Base-by-base conservation (phyloP, 495 filamentous ascomycete species). In the Aspergillus homomorphus region DNA sequence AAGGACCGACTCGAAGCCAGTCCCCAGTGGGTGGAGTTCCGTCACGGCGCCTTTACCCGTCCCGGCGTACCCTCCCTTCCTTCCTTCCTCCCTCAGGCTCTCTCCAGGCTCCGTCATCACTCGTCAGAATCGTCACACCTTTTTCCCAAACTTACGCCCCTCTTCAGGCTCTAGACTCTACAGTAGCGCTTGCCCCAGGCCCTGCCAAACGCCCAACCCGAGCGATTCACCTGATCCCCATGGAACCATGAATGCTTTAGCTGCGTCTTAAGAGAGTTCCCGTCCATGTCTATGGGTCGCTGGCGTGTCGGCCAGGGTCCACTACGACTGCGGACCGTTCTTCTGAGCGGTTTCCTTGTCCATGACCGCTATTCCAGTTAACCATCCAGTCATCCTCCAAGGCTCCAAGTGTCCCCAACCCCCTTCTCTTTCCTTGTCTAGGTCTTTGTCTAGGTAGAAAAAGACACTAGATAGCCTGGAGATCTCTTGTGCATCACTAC, bases 271-370 rank as follows among this genome's bases (percentile, higher is more conserved):
- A 56, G 62, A 46, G 63, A 62, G 63, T 62, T 69, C 66, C 70
- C 68, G 60, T 73, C 74, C 71, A 73, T 69, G 66, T 68, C 69
- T 65, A 75, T 69, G 72, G 72, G 72, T 72, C 72, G 62, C 60
- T 67, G 69, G 66, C 73, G 71, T 61, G 63, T 68, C 51, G 48
- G 59, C 58, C 44, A 60, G 57, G 62, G 48, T 54, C 62, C 63
- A 65, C 63, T 45, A 30, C 24, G 46, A 43, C 53, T 51, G 57
- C 60, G 58, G 64, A 63, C 59, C 58, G 59, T 67, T 67, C 61
- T 62, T 60, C 53, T 64, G 63, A 51, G 43, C 52, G 33, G 33
- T 58, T 51, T 63, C 61, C 53, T 54, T 60, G 48, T 57, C 53
- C 41, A 58, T 57, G 51, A 57, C 53, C 61, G 45, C 56, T 54